Evolutionary conservation across 2,329 filamentous ascomycete species (phyloP).

Genomic region (Sclerotinia nivalis): DNA sequence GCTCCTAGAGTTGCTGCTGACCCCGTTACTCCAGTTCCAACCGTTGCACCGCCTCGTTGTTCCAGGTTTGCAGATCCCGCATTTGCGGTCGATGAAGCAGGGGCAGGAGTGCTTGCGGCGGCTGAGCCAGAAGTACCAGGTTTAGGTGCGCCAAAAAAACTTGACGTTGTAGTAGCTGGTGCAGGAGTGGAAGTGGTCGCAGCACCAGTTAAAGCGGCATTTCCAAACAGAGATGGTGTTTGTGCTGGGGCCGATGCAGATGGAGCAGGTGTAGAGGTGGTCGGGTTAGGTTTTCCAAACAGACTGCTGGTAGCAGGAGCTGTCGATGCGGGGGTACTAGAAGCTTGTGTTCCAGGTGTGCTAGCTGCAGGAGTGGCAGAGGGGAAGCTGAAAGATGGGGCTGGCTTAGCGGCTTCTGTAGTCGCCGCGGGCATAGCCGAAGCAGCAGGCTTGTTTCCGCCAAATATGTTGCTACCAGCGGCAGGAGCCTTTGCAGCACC

Average conservation of each 20-base stretch:
- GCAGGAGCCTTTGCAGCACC: constrained; percentile 17
- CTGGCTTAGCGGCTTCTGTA: constrained; percentile 28
- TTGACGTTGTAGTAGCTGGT: constrained; percentile 32
- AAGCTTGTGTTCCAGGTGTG: constrained; percentile 19
- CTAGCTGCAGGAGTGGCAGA: constrained; percentile 27
- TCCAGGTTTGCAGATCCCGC: constrained; percentile 39
- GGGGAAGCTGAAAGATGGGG: constrained; percentile 30
- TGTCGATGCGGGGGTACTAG: constrained; percentile 12
- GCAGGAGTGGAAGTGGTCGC: constrained; percentile 30
- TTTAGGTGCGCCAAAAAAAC: constrained; percentile 39
- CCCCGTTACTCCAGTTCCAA: constrained; percentile 12
- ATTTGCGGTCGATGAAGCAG: constrained; percentile 32
- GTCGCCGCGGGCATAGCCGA: constrained; percentile 24
- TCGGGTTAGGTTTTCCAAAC: constrained; percentile 21
- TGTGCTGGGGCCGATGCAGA: constrained; percentile 25
- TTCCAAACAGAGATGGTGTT: constrained; percentile 41
- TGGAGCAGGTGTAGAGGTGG: constrained; percentile 28
- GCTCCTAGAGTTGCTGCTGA: constrained; percentile 52
- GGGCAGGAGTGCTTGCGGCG: constrained; percentile 20
- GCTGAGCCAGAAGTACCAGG: constrained; percentile 24
- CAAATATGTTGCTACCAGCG: constrained; percentile 9
- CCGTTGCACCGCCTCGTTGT: constrained; percentile 3
- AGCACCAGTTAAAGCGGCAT: constrained; percentile 19
- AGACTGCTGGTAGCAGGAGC: constrained; percentile 21
- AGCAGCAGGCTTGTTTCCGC: constrained; percentile 21